Evolutionary conservation across 108 stramenopile genomes (phyloP), one percentile per base, ranked within the genome.

Genomic region (Chaetoceros tenuissimus): DNA sequence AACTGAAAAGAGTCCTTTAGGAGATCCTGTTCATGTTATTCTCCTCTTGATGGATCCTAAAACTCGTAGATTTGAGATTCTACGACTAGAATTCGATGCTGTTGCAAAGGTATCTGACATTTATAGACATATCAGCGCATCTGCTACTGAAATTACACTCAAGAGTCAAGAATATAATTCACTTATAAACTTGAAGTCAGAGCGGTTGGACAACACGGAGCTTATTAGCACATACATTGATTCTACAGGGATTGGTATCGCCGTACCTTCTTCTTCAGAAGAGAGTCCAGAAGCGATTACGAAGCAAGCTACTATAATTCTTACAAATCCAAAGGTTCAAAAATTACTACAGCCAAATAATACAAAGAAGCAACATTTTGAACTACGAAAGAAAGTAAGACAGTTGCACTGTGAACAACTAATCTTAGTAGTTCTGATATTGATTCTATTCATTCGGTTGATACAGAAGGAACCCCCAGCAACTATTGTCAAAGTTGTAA

Each of bases 21-120:
- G 34, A 5, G 34, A 40, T 40, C 63, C 69, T 3, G 72, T 87
- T 29, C 79, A 85, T 55, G 64, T 92, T 5, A 63, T 92, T 26
- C 62, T 92, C 8, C 78, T 92, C 34, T 57, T 92, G 18, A 79
- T 92, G 84, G 85, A 92, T 40, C 85, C 84, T 13, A 54, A 48
- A 5, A 75, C 84, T 8, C 82, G 81, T 25, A 76, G 81, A 23
- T 92, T 92, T 60, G 89, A 92, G 59, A 54, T 92, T 2, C 68
- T 92, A 27, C 89, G 87, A 59, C 79, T 92, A 20, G 89, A 92
- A 66, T 92, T 92, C 64, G 83, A 91, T 48, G 13, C 46, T 1
- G 24, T 57, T 23, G 85, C 89, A 1, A 57, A 70, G 18, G 78
- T 84, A 0, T 56, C 63, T 24, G 85, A 92, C 53, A 55, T 92